A percentile compares a stretch with the other conserved stretches of the same genome.
Evolutionary conservation across 352 stramenopile species (phyloP).

Genomic region (Globisporangium nunn): DNA sequence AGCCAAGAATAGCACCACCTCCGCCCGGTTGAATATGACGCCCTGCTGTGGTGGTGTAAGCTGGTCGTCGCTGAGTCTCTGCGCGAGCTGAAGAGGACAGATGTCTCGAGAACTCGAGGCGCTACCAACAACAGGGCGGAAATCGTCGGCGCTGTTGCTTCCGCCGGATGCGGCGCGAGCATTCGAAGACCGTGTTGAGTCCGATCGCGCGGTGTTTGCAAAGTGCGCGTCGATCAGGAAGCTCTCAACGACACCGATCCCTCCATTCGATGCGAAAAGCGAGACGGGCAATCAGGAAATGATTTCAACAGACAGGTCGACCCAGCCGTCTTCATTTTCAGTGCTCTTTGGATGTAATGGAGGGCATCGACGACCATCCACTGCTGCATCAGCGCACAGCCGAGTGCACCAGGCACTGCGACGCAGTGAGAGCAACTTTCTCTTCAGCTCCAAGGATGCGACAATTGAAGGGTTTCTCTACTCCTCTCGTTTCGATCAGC

Average conservation of each 20-base stretch:
- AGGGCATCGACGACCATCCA: slow-evolving; percentile 24
- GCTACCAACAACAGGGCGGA: background rate
- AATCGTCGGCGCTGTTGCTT: background rate
- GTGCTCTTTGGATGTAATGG: background rate
- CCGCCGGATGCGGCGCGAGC: background rate
- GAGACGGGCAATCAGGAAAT: slow-evolving; percentile 9
- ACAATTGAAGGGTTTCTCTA: slow-evolving; percentile 46
- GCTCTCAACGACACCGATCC: slow-evolving; percentile 8
- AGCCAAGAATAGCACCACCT: too few relatives aligned
- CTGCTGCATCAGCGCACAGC: slow-evolving; percentile 40
- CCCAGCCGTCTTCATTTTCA: background rate
- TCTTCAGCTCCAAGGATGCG: slow-evolving; percentile 37
- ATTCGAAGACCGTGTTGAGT: slow-evolving; percentile 18
- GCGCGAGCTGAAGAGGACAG: too few relatives aligned
- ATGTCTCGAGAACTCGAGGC: slow-evolving; percentile 1
- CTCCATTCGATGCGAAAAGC: background rate
- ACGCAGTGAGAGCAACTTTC: slow-evolving; percentile 47
- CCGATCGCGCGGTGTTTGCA: slow-evolving; percentile 30
- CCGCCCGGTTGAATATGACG: too few relatives aligned
- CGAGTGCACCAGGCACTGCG: slow-evolving; percentile 52
- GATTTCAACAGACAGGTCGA: background rate
- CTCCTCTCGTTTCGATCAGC: slow-evolving; percentile 33
- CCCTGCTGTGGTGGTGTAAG: too few relatives aligned
- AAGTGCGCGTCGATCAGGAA: slow-evolving; percentile 28
- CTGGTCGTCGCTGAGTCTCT: too few relatives aligned